Evolutionary conservation across 2,329 filamentous ascomycete species (phyloP).

Genomic region (Colletotrichum sp.): DNA sequence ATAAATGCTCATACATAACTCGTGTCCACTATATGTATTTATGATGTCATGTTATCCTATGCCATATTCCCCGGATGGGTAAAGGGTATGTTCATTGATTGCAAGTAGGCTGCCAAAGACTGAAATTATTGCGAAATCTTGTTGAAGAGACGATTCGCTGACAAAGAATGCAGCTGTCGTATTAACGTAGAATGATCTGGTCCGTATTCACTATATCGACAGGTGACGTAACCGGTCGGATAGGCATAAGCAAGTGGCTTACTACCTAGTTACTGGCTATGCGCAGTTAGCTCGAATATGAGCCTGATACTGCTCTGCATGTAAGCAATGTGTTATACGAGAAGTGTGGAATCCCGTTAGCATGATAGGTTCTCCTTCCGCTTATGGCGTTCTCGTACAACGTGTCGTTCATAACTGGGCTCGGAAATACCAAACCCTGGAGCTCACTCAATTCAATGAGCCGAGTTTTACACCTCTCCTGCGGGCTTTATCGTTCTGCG

Average conservation of each 20-base stretch:
- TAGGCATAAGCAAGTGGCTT: background rate
- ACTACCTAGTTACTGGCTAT: background rate
- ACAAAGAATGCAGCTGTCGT: background rate
- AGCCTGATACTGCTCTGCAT: background rate
- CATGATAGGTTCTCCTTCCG: background rate
- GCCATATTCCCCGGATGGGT: rapidly evolving
- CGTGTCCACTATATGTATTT: background rate
- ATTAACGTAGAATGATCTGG: background rate
- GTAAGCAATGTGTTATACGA: background rate
- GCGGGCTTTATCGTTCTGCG: background rate
- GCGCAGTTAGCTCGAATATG: background rate
- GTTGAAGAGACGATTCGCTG: background rate
- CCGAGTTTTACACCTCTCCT: background rate
- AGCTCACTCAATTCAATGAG: background rate
- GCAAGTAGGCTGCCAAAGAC: background rate
- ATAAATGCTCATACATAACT: background rate
- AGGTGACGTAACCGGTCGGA: background rate
- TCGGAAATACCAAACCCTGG: background rate
- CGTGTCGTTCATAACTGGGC: background rate
- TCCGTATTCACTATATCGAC: background rate
- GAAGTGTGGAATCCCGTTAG: background rate
- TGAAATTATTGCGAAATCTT: rapidly evolving
- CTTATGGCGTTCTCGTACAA: background rate
- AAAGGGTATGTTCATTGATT: background rate
- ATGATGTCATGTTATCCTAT: background rate